Percentiles rank a stretch among this genome's conserved stretches.
These are phyloP conservation scores for Royoungia palumana DNA, from an alignment of 768 basidiomycete species.

Conservation along the genomic window DNA sequence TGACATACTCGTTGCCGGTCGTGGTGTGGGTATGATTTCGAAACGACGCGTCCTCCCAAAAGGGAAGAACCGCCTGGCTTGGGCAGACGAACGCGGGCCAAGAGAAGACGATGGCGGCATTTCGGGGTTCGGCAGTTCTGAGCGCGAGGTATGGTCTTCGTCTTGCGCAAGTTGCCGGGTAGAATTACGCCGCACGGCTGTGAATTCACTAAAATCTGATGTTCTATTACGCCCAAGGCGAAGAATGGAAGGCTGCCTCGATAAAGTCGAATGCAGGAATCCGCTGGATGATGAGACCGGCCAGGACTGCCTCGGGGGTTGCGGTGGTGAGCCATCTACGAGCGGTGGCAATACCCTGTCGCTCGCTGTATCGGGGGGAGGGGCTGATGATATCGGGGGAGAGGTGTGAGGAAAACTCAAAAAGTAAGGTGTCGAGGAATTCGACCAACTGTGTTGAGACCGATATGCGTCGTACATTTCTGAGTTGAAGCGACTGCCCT, in stretches of 20 bases:
- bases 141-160: conserved; percentile 18
- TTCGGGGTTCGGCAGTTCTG: conserved; percentile 8
- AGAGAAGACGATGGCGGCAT: conserved; percentile 3
- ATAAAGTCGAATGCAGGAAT: conserved; percentile 33
- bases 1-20: conserved; percentile 25
- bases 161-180: conserved; percentile 35
- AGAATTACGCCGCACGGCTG: conserved; percentile 56
- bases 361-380: conserved; percentile 20
- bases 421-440: conserved; percentile 24
- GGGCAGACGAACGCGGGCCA: conserved; percentile 15
- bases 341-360: conserved; percentile 30
- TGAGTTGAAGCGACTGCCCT: conserved; percentile 54
- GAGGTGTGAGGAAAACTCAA: conserved; percentile 22
- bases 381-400: conserved; percentile 26
- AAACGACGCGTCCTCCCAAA: conserved; percentile 45
- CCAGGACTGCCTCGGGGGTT: conserved; percentile 18
- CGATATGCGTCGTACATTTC: conserved; percentile 66
- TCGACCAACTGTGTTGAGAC: conserved; percentile 33
- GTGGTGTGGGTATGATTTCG: conserved; percentile 34
- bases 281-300: conserved; percentile 24
- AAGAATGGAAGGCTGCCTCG: conserved; percentile 60
- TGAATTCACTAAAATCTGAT: conserved; percentile 72
- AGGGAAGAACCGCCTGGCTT: conserved; percentile 56
- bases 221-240: conserved; percentile 52
- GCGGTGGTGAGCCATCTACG: conserved; percentile 25